These are phyloP conservation scores for Pontederia crassipes DNA, from an alignment of 176 grass and related monocot species.

Conservation along the genomic window DNA sequence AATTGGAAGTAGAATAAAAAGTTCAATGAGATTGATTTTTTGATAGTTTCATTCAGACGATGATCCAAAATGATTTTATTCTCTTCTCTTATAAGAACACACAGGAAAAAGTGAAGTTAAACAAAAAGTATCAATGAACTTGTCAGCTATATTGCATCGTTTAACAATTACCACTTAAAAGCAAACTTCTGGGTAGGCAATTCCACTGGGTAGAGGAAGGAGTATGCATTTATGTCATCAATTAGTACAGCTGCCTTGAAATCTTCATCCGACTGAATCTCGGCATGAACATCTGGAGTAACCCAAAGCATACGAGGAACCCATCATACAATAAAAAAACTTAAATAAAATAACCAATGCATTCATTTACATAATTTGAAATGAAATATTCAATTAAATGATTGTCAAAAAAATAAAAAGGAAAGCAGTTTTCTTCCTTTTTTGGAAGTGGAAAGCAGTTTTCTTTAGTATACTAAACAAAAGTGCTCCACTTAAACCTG, in stretches of 20 bases:
- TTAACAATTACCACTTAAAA: constrained; percentile 67
- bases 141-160: not conserved
- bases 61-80: too few relatives aligned
- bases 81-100: not conserved
- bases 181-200: constrained; percentile 45
- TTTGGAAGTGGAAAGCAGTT: too few relatives aligned
- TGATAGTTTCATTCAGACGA: too few relatives aligned
- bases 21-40: not conserved
- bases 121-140: not conserved
- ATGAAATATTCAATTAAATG: not conserved
- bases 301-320: constrained; percentile 7
- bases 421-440: too few relatives aligned
- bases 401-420: too few relatives aligned
- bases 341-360: not conserved
- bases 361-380: not conserved
- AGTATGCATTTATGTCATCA: constrained; percentile 80
- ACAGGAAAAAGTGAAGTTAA: not conserved
- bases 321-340: not conserved
- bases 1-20: constrained; percentile 6
- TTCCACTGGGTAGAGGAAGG: constrained; percentile 69
- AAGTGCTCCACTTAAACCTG: too few relatives aligned
- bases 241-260: constrained; percentile 56
- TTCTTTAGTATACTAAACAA: too few relatives aligned
- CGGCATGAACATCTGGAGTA: constrained; percentile 50
- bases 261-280: constrained; percentile 38